Percentiles rank a stretch among this genome's conserved stretches.
Conservation (phyloP, 768 basidiomycete species). For the Pleurotus cornucopiae region DNA sequence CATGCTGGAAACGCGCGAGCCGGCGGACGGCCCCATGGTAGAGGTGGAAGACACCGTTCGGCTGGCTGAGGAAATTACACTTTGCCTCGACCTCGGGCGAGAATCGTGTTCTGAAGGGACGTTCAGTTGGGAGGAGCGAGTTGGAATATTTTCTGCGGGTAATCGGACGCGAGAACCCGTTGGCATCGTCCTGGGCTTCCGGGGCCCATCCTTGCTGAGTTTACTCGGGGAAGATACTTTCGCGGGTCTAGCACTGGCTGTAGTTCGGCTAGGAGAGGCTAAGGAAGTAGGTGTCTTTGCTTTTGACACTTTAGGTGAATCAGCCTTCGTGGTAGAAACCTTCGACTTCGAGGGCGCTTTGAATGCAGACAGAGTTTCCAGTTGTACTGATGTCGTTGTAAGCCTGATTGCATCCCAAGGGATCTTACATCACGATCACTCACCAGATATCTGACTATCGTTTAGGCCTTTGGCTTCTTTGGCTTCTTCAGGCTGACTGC, state of each 20-base stretch:
- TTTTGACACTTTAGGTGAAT: neutral
- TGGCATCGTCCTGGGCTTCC: conserved; percentile 1
- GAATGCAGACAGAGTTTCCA: neutral
- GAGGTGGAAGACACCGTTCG: neutral
- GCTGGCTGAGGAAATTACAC: neutral
- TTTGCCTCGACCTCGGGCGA: neutral
- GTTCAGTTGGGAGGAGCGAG: neutral
- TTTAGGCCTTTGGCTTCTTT: neutral
- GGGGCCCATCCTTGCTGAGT: neutral
- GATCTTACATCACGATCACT: neutral
- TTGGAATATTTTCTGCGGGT: neutral
- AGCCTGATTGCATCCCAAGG: too few species aligned
- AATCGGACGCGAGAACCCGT: neutral
- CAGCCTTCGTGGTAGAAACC: neutral
- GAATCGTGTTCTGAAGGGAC: neutral
- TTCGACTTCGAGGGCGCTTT: neutral
- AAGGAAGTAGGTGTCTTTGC: neutral
- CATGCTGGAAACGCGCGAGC: neutral
- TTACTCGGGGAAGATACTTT: neutral
- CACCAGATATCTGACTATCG: conserved; percentile 6
- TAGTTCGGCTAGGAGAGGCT: neutral
- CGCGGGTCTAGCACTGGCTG: neutral
- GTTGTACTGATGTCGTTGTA: neutral
- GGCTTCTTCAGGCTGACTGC: neutral
- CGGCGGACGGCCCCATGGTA: neutral